phyloP scores from a whole-genome alignment of 2,329 filamentous ascomycete genomes.

The Aspergillus novofumigatus region DNA sequence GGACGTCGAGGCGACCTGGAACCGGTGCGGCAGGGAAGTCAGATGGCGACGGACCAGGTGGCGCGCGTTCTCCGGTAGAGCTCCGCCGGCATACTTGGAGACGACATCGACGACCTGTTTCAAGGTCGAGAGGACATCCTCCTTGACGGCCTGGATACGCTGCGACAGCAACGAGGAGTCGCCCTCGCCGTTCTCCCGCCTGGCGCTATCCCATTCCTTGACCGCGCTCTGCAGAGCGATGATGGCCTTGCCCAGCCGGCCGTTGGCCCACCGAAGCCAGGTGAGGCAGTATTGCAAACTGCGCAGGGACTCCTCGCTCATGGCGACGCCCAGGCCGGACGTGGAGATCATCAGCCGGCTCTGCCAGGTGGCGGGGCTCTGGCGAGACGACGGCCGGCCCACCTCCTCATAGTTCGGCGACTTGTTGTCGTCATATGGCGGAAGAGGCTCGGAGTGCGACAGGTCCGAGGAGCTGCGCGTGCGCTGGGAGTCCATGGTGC shows the following conservation, averaged over 20 bases:
- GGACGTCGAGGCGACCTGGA: constrained; percentile 64
- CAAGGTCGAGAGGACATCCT: constrained; percentile 71
- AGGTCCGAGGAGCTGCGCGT: constrained; percentile 58
- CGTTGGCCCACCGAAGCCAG: constrained; percentile 77
- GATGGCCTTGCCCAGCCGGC: constrained; percentile 72
- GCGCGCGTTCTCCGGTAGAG: constrained; percentile 82
- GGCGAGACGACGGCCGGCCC: constrained; percentile 27
- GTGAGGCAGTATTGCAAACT: constrained; percentile 80
- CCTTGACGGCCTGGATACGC: constrained; percentile 63
- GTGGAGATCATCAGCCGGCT: constrained; percentile 84
- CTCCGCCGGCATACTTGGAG: constrained; percentile 85
- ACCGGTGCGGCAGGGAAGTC: constrained; percentile 77
- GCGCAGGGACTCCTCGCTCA: constrained; percentile 81
- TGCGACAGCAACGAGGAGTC: constrained; percentile 30
- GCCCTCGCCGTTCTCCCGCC: constrained; percentile 23
- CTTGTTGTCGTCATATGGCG: constrained; percentile 75
- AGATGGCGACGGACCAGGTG: constrained; percentile 79
- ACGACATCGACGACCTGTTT: constrained; percentile 80
- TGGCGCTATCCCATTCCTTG: constrained; percentile 70
- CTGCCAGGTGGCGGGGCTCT: constrained; percentile 58
- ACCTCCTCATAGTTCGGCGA: constrained; percentile 71
- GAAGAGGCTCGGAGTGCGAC: constrained; percentile 69
- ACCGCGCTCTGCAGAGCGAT: constrained; percentile 68
- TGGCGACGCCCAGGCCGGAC: constrained; percentile 82
- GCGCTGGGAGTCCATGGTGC: constrained; percentile 17